Percentiles rank a stretch among this genome's conserved stretches.
Conservation (phyloP, 2,329 filamentous ascomycete genomes). For the Aureobasidium leucospermi region DNA sequence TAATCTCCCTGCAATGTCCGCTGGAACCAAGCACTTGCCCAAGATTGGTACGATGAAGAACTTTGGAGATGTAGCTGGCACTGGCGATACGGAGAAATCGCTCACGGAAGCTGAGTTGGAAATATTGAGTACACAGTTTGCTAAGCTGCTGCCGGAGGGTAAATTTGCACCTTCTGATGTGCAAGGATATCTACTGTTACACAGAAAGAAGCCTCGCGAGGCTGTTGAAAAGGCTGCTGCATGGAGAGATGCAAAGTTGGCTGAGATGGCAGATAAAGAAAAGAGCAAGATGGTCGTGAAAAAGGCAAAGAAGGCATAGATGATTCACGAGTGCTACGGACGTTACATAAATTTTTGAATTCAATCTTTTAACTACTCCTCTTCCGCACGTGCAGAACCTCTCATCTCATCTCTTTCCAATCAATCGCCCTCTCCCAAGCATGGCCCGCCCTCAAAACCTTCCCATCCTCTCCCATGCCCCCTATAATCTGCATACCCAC, state of each 20-base stretch:
- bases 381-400: too few species aligned
- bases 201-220: conserved; percentile 41
- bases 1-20: neutral
- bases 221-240: conserved; percentile 37
- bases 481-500: conserved; percentile 52
- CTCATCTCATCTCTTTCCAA: conserved; percentile 29
- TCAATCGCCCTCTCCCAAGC: conserved; percentile 42
- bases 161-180: conserved; percentile 47
- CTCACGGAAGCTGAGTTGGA: conserved; percentile 23
- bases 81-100: neutral
- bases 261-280: neutral
- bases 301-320: neutral
- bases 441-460: conserved; percentile 37
- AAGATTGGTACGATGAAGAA: neutral
- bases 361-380: too few species aligned
- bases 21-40: neutral
- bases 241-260: conserved; percentile 26
- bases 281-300: neutral
- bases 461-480: conserved; percentile 43
- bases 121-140: conserved; percentile 39
- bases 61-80: neutral
- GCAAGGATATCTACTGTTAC: conserved; percentile 45
- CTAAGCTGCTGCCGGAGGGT: conserved; percentile 37
- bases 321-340: neutral
- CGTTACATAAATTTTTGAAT: too few species aligned